Conservation (phyloP, 2,329 filamentous ascomycete species). For the Xylariaceae sp. region DNA sequence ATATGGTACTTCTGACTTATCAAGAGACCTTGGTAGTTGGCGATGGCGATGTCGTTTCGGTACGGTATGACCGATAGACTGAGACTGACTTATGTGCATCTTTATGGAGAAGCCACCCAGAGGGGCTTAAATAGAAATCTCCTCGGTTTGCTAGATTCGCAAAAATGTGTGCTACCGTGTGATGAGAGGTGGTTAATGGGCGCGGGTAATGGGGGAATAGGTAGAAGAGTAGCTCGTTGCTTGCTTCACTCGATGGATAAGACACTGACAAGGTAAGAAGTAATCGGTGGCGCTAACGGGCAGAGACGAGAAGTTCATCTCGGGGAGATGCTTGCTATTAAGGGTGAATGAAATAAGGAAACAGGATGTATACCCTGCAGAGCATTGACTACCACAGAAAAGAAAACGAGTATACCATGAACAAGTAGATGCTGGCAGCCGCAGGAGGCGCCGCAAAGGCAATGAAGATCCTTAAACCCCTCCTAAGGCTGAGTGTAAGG, state of each 20-base stretch:
- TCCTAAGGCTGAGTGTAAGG: conserved; percentile 21
- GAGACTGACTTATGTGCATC: conserved; percentile 31
- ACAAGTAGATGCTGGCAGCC: conserved; percentile 12
- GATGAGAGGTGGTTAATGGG: neutral
- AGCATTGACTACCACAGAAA: neutral
- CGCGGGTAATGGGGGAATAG: conserved; percentile 1
- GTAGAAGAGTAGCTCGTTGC: conserved; percentile 1
- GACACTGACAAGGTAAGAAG: neutral
- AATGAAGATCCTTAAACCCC: conserved; percentile 18
- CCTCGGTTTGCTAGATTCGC: conserved; percentile 1
- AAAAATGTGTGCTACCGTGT: neutral
- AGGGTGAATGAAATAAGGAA: conserved; percentile 8
- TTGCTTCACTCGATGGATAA: neutral
- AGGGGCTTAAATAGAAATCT: neutral
- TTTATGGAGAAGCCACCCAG: conserved; percentile 19
- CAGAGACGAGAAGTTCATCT: neutral
- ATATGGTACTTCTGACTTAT: conserved; percentile 27
- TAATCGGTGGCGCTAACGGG: conserved; percentile 8
- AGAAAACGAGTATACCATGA: neutral
- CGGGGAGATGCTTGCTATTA: conserved; percentile 17
- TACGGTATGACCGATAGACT: conserved; percentile 30
- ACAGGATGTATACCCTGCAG: neutral
- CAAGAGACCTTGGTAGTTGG: conserved; percentile 24
- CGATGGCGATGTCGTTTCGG: conserved; percentile 33
- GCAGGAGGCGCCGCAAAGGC: conserved; percentile 19